These are phyloP conservation scores for Alternaria ethzedia DNA, from an alignment of 2,329 filamentous ascomycete species.

Conservation along the genomic window DNA sequence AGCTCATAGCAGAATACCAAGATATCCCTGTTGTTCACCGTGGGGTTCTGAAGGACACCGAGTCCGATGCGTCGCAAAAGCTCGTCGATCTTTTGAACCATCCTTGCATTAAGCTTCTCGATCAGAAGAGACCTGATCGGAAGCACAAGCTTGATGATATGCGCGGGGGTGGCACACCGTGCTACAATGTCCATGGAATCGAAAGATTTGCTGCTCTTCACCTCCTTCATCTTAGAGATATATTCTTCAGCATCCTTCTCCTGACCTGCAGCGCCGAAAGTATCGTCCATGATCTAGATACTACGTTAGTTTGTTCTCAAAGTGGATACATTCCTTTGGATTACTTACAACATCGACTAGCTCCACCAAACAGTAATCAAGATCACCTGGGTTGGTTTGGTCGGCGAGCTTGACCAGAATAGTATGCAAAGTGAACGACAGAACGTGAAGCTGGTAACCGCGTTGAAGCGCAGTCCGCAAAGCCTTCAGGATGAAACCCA, in stretches of 20 bases:
- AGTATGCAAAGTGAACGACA: conserved; percentile 93
- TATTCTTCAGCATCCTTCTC: conserved; percentile 98
- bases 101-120: conserved; percentile 82
- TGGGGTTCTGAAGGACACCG: conserved; percentile 82
- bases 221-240: conserved; percentile 92
- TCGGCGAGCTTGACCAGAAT: conserved; percentile 80
- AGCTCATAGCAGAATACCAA: conserved; percentile 96
- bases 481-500: conserved; percentile 94
- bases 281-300: conserved; percentile 83
- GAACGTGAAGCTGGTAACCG: conserved; percentile 91
- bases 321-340: neutral
- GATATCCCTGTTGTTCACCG: conserved; percentile 78
- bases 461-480: conserved; percentile 79
- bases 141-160: conserved; percentile 75
- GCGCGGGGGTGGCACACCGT: conserved; percentile 76
- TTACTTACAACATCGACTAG: conserved; percentile 70
- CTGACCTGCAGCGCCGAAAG: conserved; percentile 88
- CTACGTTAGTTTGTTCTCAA: neutral
- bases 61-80: conserved; percentile 81
- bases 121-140: conserved; percentile 80
- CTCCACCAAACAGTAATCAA: conserved; percentile 84
- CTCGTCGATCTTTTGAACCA: conserved; percentile 89
- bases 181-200: conserved; percentile 96
- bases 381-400: conserved; percentile 76
- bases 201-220: conserved; percentile 97